Evolutionary conservation across 2,329 filamentous ascomycete species (phyloP).

Genomic region (Trichoderma sp.): DNA sequence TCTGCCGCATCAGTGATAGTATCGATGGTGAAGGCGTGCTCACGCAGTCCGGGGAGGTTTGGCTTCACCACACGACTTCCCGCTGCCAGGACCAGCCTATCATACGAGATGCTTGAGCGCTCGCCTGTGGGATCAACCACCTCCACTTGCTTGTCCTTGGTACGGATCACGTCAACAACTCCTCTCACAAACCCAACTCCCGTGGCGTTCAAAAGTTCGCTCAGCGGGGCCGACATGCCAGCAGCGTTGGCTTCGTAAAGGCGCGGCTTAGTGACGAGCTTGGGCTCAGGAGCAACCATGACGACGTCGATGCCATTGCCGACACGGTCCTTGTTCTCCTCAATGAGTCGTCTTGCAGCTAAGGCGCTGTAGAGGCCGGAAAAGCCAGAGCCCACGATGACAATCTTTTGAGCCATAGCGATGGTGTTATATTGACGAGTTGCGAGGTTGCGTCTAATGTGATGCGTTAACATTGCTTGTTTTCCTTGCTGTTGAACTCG

Average conservation of each 20-base stretch:
- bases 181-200: constrained; percentile 30
- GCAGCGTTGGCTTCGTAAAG: constrained; percentile 34
- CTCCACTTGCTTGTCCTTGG: constrained; percentile 8
- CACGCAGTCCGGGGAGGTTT: constrained; percentile 28
- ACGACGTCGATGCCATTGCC: constrained; percentile 27
- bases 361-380: constrained; percentile 38
- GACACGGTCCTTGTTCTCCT: constrained; percentile 18
- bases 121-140: neutral
- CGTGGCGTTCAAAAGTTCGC: constrained; percentile 27
- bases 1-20: constrained; percentile 27
- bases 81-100: constrained; percentile 35
- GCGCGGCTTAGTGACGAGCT: constrained; percentile 33
- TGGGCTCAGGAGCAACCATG: constrained; percentile 33
- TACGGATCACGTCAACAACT: constrained; percentile 25
- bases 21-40: constrained; percentile 36
- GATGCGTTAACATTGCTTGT: neutral
- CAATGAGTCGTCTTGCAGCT: constrained; percentile 33
- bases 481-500: neutral
- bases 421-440: neutral
- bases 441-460: neutral
- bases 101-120: constrained; percentile 26
- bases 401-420: neutral
- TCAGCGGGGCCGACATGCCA: constrained; percentile 26
- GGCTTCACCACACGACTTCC: constrained; percentile 34
- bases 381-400: constrained; percentile 34